These are phyloP conservation scores for Populus trichocarpa DNA, from an alignment of 441 rosid species.

Conservation along the genomic window DNA sequence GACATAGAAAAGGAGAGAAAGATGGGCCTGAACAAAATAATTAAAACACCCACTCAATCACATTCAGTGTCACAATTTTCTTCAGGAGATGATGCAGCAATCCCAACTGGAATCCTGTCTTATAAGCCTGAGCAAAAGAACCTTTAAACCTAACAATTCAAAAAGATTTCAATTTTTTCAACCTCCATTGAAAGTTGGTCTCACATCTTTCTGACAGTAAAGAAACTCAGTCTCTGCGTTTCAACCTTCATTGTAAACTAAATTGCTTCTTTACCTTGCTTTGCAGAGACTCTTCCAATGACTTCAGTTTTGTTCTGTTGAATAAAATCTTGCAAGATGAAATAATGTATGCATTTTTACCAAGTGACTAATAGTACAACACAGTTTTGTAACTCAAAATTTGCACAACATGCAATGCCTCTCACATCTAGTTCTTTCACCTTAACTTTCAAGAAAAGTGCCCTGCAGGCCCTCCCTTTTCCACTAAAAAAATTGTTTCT, in stretches of 20 bases:
- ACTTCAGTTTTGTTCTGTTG: background rate
- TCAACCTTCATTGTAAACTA: slow-evolving; percentile 3
- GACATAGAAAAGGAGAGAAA: background rate
- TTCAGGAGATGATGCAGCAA: slow-evolving; percentile 20
- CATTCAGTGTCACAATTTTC: slow-evolving; percentile 21
- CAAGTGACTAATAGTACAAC: background rate
- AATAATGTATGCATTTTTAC: background rate
- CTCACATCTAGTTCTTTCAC: background rate
- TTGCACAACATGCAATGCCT: background rate
- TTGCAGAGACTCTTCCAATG: background rate
- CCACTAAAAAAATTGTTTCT: background rate
- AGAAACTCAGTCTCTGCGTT: background rate
- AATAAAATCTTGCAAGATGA: background rate
- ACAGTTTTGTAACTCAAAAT: background rate
- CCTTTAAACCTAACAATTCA: slow-evolving; percentile 20
- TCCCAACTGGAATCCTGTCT: slow-evolving; percentile 25
- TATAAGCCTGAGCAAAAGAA: slow-evolving; percentile 9
- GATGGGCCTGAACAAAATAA: slow-evolving; percentile 19
- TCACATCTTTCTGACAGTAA: slow-evolving; percentile 21
- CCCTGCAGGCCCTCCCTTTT: background rate
- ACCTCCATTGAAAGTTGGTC: slow-evolving; percentile 23
- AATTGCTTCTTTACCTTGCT: background rate
- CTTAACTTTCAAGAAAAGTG: slow-evolving; percentile 13
- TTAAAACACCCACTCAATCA: too few relatives aligned
- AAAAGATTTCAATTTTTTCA: slow-evolving; percentile 16